phyloP scores from a whole-genome alignment of 306 rosid species.

The Vachellia collinsii region DNA sequence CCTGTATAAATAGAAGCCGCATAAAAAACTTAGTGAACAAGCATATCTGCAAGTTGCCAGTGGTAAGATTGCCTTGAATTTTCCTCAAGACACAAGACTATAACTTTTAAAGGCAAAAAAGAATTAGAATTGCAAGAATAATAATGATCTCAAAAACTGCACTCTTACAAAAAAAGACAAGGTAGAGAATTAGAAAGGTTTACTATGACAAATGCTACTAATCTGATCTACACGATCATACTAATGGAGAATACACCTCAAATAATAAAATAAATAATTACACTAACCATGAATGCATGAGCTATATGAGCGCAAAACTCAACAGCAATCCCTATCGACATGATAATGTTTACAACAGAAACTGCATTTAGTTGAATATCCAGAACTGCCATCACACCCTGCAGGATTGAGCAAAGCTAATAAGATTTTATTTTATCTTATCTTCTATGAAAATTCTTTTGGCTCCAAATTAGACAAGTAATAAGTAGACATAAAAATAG shows the following conservation, averaged over 20 bases:
- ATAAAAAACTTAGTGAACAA: conserved; percentile 29
- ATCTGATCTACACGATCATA: conserved; percentile 21
- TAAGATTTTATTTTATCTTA: conserved; percentile 11
- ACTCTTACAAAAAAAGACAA: background rate
- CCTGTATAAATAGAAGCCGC: conserved; percentile 51
- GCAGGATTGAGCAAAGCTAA: conserved; percentile 45
- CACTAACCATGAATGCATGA: conserved; percentile 93
- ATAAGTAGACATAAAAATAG: conserved; percentile 10
- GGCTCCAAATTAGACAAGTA: conserved; percentile 5
- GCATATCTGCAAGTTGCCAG: conserved; percentile 23
- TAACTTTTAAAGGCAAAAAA: conserved; percentile 12
- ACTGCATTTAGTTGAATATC: conserved; percentile 92
- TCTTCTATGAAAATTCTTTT: background rate
- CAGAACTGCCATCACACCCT: conserved; percentile 97
- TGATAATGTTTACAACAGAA: conserved; percentile 89
- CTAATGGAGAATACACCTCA: conserved; percentile 18
- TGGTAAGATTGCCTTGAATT: conserved; percentile 28
- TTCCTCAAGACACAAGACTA: conserved; percentile 19
- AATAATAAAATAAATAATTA: conserved; percentile 21
- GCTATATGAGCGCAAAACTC: conserved; percentile 94
- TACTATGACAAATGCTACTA: conserved; percentile 13
- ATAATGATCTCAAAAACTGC: conserved; percentile 12
- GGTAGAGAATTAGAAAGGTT: conserved; percentile 14
- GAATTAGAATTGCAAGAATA: conserved; percentile 24
- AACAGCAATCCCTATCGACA: conserved; percentile 95